phyloP scores from a whole-genome alignment of 192 early-diverging fungal genomes.

The Linnemannia exigua region DNA sequence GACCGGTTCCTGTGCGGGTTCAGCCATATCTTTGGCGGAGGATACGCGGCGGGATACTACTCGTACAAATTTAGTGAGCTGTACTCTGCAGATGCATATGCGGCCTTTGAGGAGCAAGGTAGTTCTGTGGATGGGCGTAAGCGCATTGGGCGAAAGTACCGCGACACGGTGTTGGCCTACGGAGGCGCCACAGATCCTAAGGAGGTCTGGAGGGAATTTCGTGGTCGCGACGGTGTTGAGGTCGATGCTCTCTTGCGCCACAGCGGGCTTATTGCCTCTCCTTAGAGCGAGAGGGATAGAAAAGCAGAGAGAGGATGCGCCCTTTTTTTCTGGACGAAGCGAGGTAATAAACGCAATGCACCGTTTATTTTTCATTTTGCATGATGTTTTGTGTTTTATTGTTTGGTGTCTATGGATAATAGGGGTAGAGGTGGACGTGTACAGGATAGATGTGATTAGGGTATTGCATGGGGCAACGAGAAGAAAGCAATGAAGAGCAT shows the following conservation, averaged over 20 bases:
- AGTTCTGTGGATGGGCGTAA: slow-evolving; percentile 16
- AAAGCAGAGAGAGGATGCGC: too few relatives aligned
- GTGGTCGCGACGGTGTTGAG: slow-evolving; percentile 64
- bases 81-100: slow-evolving; percentile 75
- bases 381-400: too few relatives aligned
- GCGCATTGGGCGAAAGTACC: slow-evolving; percentile 62
- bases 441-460: too few relatives aligned
- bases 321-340: too few relatives aligned
- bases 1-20: slow-evolving; percentile 72
- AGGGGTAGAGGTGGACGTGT: too few relatives aligned
- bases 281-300: background rate
- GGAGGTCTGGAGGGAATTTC: slow-evolving; percentile 68
- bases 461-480: too few relatives aligned
- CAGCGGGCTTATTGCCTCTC: slow-evolving; percentile 43
- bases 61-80: slow-evolving; percentile 76
- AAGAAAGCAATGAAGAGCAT: too few relatives aligned
- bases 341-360: too few relatives aligned
- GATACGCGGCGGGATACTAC: slow-evolving; percentile 73
- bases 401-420: too few relatives aligned
- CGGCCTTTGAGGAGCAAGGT: slow-evolving; percentile 67
- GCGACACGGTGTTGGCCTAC: slow-evolving; percentile 70
- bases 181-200: slow-evolving; percentile 68
- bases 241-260: slow-evolving; percentile 68
- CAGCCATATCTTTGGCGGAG: slow-evolving; percentile 72
- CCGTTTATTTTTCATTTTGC: too few relatives aligned